Percentiles rank a stretch among this genome's conserved stretches.
Evolutionary conservation across 495 filamentous ascomycete species (phyloP).

Genomic region (Xylaria cubensis): DNA sequence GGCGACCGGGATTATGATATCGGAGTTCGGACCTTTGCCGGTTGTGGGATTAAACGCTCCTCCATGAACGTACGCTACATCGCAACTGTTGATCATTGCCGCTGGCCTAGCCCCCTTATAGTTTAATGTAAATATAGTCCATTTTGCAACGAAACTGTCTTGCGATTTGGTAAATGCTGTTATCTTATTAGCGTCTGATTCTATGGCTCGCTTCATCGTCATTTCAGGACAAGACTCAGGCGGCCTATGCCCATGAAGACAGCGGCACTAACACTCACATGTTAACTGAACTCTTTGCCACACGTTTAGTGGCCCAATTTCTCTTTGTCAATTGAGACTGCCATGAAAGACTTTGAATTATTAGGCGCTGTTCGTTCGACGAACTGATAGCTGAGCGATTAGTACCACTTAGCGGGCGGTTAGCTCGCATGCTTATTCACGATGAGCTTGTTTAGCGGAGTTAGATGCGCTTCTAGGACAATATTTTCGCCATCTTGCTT

Average conservation of each 20-base stretch:
- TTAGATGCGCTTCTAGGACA: neutral
- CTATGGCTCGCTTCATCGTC: neutral
- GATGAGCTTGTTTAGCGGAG: neutral
- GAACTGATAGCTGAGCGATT: neutral
- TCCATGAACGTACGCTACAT: neutral
- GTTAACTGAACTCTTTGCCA: neutral
- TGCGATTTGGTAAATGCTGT: neutral
- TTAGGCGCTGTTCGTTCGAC: neutral
- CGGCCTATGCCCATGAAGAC: neutral
- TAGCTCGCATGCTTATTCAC: neutral
- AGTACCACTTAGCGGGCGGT: neutral
- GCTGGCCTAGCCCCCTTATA: neutral
- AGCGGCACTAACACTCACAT: neutral
- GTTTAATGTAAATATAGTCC: neutral
- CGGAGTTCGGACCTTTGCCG: conserved; percentile 15
- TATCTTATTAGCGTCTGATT: neutral
- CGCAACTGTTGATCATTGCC: neutral
- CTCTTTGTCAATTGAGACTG: neutral
- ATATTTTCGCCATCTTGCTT: no score
- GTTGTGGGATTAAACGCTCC: neutral
- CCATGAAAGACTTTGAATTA: neutral
- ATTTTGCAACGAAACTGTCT: neutral
- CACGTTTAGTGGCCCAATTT: neutral
- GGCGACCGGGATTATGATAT: neutral
- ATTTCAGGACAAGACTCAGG: neutral